Conservation (phyloP, 495 filamentous ascomycete genomes). For the Aspergillus kassunensis region DNA sequence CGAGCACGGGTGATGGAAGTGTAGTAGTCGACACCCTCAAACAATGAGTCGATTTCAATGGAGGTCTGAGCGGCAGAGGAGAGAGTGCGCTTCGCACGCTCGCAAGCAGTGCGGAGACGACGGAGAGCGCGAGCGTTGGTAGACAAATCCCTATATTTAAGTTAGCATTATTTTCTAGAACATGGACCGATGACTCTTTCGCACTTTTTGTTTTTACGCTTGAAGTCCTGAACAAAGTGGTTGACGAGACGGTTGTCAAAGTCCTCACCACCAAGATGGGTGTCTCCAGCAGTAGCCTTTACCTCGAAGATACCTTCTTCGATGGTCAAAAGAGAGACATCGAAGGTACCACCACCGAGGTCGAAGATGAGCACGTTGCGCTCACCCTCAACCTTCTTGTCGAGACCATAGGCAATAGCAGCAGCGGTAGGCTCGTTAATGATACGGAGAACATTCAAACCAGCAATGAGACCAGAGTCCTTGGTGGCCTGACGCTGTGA, state of each 20-base stretch:
- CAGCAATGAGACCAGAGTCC: constrained; percentile 95
- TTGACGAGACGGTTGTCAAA: constrained; percentile 98
- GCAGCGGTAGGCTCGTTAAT: constrained; percentile 99
- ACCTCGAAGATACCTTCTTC: constrained; percentile 99
- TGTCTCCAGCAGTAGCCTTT: constrained; percentile 97
- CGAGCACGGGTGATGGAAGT: constrained; percentile 98
- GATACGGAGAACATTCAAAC: constrained; percentile 97
- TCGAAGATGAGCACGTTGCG: constrained; percentile 99
- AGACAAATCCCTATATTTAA: constrained; percentile 56
- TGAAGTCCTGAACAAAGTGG: constrained; percentile 94
- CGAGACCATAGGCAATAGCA: constrained; percentile 88
- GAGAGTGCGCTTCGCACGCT: constrained; percentile 98
- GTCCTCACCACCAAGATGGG: constrained; percentile 98
- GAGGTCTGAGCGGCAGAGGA: constrained; percentile 96
- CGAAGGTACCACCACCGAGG: constrained; percentile 98
- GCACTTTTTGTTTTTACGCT: constrained; percentile 67
- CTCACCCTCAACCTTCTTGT: constrained; percentile 95
- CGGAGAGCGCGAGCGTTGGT: constrained; percentile 94
- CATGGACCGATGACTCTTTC: neutral
- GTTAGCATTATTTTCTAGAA: neutral
- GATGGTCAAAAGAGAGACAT: constrained; percentile 98
- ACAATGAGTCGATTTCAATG: constrained; percentile 98
- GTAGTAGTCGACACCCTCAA: constrained; percentile 97
- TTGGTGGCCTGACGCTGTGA: constrained; percentile 99
- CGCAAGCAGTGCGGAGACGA: constrained; percentile 96